These are phyloP conservation scores for Fraxinus quadrangulata DNA, from an alignment of 257 asterid species.

Conservation along the genomic window DNA sequence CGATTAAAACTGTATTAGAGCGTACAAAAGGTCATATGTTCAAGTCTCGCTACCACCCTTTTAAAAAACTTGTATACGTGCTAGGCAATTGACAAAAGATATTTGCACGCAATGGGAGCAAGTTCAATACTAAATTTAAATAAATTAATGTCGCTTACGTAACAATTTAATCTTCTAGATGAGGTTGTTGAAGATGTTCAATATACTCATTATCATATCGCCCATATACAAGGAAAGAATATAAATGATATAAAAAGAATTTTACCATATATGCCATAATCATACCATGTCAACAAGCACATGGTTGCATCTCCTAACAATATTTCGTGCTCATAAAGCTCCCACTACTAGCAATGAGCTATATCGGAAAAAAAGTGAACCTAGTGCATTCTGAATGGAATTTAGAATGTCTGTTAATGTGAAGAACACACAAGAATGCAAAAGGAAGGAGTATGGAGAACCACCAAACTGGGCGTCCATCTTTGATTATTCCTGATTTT, in stretches of 20 bases:
- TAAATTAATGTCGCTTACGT: background rate
- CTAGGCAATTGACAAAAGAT: background rate
- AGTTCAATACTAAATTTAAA: background rate
- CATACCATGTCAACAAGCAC: background rate
- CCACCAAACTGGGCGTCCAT: slow-evolving; percentile 94
- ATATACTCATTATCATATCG: background rate
- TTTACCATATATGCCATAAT: background rate
- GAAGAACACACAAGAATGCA: slow-evolving; percentile 17
- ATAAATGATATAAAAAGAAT: background rate
- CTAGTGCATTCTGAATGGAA: background rate
- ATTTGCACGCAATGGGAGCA: background rate
- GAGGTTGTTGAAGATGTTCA: background rate
- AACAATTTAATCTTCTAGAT: background rate
- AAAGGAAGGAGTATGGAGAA: slow-evolving; percentile 39
- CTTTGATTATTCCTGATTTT: slow-evolving; percentile 92
- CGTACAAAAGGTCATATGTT: background rate
- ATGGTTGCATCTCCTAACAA: background rate
- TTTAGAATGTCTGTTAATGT: slow-evolving; percentile 6
- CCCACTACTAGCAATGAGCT: background rate
- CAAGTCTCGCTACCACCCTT: background rate
- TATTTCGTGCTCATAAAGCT: slow-evolving; percentile 7
- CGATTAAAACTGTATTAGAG: background rate
- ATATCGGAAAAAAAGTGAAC: background rate
- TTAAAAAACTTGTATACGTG: background rate
- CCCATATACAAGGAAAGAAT: background rate